A percentile compares a stretch with the other conserved stretches of the same genome.
phyloP scores from a whole-genome alignment of 108 stramenopile genomes.

The Cyclotella cryptica region DNA sequence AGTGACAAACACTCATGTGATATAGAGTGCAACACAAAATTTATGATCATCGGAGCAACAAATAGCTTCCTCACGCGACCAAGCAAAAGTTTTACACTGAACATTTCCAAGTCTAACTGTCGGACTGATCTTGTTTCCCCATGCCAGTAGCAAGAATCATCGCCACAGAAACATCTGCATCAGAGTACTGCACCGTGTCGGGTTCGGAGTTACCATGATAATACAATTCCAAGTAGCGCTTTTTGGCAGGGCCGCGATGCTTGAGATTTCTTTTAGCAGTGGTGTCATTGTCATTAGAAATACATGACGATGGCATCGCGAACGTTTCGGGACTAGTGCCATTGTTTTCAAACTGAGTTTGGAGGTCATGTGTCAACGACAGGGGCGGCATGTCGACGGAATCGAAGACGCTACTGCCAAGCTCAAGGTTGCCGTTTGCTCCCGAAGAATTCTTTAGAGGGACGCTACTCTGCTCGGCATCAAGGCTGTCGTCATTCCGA shows the following conservation, averaged over 20 bases:
- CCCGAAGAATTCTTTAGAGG: background rate
- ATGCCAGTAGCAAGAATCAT: conserved; percentile 55
- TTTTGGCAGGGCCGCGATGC: conserved; percentile 24
- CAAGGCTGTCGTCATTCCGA: too few relatives aligned
- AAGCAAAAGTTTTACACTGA: too few relatives aligned
- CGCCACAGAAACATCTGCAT: conserved; percentile 49
- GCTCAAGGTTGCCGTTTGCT: background rate
- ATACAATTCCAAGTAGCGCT: conserved; percentile 28
- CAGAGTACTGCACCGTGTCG: conserved; percentile 15
- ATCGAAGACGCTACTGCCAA: background rate
- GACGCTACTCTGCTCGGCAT: background rate
- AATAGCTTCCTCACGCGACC: too few relatives aligned
- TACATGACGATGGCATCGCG: background rate
- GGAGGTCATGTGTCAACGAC: background rate
- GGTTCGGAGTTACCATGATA: conserved; percentile 9
- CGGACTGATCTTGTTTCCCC: conserved; percentile 8
- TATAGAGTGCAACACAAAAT: too few relatives aligned
- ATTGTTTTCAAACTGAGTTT: background rate
- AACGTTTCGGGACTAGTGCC: background rate
- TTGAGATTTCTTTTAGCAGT: background rate
- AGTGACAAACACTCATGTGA: too few relatives aligned
- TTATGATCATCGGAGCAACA: too few relatives aligned
- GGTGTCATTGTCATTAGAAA: background rate
- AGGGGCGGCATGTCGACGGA: conserved; percentile 6
- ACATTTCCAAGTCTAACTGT: too few relatives aligned